A percentile compares a stretch with the other conserved stretches of the same genome.
Conservation (phyloP, 2,329 filamentous ascomycete species). For the Pseudogymnoascus sp. region DNA sequence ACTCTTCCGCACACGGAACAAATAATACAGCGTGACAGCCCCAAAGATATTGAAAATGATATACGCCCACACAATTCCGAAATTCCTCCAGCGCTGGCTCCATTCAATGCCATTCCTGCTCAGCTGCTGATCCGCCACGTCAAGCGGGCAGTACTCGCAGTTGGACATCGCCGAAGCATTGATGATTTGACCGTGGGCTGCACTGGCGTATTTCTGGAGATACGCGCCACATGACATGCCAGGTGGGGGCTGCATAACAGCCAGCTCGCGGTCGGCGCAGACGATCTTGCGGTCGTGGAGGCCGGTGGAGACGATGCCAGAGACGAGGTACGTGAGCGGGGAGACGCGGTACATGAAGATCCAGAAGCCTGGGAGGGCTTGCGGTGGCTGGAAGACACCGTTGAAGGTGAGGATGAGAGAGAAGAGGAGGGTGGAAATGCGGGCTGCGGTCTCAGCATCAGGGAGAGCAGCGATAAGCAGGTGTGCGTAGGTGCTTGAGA, state of each 20-base stretch:
- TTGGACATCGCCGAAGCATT: constrained; percentile 39
- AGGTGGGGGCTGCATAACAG: constrained; percentile 53
- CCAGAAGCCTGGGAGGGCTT: constrained; percentile 66
- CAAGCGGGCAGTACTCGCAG: constrained; percentile 55
- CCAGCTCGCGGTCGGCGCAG: constrained; percentile 63
- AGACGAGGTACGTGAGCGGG: constrained; percentile 56
- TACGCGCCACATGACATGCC: constrained; percentile 54
- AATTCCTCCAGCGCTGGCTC: constrained; percentile 58
- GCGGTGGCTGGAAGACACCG: constrained; percentile 61
- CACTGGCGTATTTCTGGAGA: constrained; percentile 41
- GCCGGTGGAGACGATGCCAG: constrained; percentile 61
- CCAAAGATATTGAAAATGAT: constrained; percentile 48
- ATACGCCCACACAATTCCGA: constrained; percentile 54
- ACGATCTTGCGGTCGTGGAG: constrained; percentile 58
- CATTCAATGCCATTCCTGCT: constrained; percentile 44
- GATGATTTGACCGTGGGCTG: constrained; percentile 45
- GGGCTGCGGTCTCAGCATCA: constrained; percentile 67
- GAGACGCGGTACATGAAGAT: constrained; percentile 79
- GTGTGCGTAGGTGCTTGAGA: constrained; percentile 75
- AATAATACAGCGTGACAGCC: constrained; percentile 47
- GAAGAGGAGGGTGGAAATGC: constrained; percentile 70
- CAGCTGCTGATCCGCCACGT: constrained; percentile 45
- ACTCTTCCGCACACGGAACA: constrained; percentile 32
- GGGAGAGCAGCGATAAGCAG: constrained; percentile 71
- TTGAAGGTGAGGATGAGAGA: constrained; percentile 68